phyloP scores from a whole-genome alignment of 805 yeast genomes.

The Yamadazyma scolyti region DNA sequence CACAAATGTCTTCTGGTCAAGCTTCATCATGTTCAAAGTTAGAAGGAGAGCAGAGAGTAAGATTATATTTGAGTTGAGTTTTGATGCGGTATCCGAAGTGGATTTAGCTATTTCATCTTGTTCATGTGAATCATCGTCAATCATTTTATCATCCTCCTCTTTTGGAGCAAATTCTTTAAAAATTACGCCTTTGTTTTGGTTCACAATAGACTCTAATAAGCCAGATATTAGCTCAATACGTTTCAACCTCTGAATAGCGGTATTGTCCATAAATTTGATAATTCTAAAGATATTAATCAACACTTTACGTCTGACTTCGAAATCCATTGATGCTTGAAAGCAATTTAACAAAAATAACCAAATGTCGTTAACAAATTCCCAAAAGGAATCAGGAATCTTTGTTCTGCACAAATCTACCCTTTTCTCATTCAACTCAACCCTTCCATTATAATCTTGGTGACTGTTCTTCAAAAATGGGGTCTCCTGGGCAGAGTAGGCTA shows the following conservation, averaged over 20 bases:
- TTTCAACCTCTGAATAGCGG: slow-evolving; percentile 26
- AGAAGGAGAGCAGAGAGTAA: slow-evolving; percentile 41
- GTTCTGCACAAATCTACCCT: slow-evolving; percentile 28
- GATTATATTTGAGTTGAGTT: slow-evolving; percentile 33
- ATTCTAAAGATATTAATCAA: slow-evolving; percentile 54
- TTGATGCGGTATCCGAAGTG: slow-evolving; percentile 10
- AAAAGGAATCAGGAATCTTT: slow-evolving; percentile 18
- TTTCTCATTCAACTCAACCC: slow-evolving; percentile 21
- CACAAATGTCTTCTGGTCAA: slow-evolving; percentile 27
- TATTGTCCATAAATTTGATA: slow-evolving; percentile 34
- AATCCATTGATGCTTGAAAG: slow-evolving; percentile 71
- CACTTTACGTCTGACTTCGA: slow-evolving; percentile 54
- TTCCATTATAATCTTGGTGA: slow-evolving; percentile 20
- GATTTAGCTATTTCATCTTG: background rate
- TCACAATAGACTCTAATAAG: slow-evolving; percentile 56
- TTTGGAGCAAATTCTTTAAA: slow-evolving; percentile 10
- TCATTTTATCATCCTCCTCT: slow-evolving; percentile 6
- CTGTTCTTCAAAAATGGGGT: slow-evolving; percentile 25
- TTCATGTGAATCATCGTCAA: slow-evolving; percentile 2
- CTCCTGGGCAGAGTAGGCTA: slow-evolving; percentile 22
- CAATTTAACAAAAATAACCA: slow-evolving; percentile 57
- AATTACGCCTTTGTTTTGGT: slow-evolving; percentile 43
- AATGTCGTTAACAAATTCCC: slow-evolving; percentile 41
- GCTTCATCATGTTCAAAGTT: slow-evolving; percentile 9
- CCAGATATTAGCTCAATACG: slow-evolving; percentile 37